Percentiles rank a stretch among this genome's conserved stretches.
phyloP scores from a whole-genome alignment of 345 rosid species.

The Dimocarpus longan region DNA sequence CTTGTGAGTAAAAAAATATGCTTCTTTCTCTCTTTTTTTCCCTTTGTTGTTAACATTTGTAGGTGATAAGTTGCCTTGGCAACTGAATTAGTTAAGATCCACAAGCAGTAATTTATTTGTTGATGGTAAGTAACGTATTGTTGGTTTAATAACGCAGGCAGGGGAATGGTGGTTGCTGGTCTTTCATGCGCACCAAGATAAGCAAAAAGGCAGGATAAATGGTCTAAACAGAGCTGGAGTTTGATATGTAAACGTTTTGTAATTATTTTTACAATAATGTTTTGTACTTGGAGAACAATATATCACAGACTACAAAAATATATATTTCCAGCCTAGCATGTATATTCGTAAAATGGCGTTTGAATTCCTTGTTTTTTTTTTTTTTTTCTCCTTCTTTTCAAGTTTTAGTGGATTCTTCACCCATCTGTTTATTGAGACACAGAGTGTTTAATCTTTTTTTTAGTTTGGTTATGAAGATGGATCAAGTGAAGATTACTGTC shows the following conservation, averaged over 20 bases:
- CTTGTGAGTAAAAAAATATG: too few species aligned
- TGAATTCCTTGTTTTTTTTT: too few species aligned
- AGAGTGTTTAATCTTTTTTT: background rate
- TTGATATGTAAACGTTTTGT: conserved; percentile 11
- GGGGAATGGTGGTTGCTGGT: conserved; percentile 48
- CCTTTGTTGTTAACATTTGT: background rate
- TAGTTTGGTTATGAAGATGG: background rate
- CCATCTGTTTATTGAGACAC: background rate
- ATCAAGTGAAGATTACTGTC: background rate
- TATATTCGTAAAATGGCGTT: background rate
- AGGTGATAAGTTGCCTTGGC: too few species aligned
- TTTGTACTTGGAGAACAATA: background rate
- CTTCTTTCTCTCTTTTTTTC: background rate
- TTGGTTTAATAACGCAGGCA: conserved; percentile 41
- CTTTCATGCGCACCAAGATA: conserved; percentile 39
- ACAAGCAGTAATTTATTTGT: too few species aligned
- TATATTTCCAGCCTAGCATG: background rate
- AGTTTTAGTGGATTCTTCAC: background rate
- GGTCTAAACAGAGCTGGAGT: background rate
- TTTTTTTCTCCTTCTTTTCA: too few species aligned
- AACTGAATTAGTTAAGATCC: too few species aligned
- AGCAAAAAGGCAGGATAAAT: conserved; percentile 18
- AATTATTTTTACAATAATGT: conserved; percentile 23
- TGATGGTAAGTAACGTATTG: background rate
- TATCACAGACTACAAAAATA: background rate